These are phyloP conservation scores for Colletotrichum sublineola DNA, from an alignment of 2,329 filamentous ascomycete genomes.

Conservation along the genomic window DNA sequence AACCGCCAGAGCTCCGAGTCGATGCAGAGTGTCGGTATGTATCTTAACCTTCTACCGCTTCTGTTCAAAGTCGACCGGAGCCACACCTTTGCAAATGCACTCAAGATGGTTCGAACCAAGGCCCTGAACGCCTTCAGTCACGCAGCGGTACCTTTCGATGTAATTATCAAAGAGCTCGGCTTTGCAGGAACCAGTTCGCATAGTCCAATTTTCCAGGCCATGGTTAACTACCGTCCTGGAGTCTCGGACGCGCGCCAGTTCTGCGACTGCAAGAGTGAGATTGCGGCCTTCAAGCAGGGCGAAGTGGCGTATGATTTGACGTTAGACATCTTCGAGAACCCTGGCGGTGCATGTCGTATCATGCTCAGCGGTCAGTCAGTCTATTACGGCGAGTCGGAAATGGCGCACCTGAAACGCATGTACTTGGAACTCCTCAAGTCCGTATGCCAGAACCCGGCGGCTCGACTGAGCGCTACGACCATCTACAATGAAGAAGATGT, in stretches of 20 bases:
- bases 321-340: constrained; percentile 11
- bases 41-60: constrained; percentile 63
- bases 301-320: constrained; percentile 14
- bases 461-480: not conserved
- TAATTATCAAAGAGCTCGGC: constrained; percentile 59
- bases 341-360: not conserved
- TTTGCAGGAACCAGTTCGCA: constrained; percentile 54
- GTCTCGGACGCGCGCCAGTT: constrained; percentile 16
- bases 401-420: not conserved
- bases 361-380: not conserved
- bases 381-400: constrained; percentile 7
- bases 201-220: constrained; percentile 64
- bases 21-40: constrained; percentile 58
- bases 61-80: constrained; percentile 49
- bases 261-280: not conserved
- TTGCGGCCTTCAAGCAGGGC: not conserved
- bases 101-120: not conserved
- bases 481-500: not conserved
- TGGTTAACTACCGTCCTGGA: constrained; percentile 51
- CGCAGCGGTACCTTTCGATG: constrained; percentile 62
- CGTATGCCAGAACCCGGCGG: constrained; percentile 2
- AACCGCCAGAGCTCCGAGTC: constrained; percentile 52
- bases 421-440: not conserved
- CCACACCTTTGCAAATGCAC: not conserved
- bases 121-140: constrained; percentile 55